Evolutionary conservation across 306 rosid genomes (phyloP).

Genomic region (Rosa chinensis): DNA sequence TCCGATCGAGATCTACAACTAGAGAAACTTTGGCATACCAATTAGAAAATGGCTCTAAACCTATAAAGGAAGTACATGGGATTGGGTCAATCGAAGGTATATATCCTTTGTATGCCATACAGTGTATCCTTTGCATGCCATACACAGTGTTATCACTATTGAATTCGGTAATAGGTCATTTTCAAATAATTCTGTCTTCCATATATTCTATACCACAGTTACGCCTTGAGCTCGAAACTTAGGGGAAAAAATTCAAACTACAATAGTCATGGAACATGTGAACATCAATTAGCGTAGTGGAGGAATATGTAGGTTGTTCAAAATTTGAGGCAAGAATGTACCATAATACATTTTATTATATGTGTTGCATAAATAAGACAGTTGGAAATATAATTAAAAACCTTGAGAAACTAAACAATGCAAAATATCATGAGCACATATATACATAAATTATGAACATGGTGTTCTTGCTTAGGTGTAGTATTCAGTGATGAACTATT

Average conservation of each 20-base stretch:
- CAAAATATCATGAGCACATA: neutral
- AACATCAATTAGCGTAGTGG: neutral
- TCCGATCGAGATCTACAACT: too few relatives aligned
- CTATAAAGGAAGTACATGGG: neutral
- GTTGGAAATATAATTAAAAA: neutral
- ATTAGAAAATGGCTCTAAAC: too few relatives aligned
- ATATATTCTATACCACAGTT: neutral
- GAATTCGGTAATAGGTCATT: neutral
- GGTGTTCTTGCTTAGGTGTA: conserved; percentile 7
- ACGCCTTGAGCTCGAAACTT: neutral
- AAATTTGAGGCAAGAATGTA: conserved; percentile 12
- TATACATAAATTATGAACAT: neutral
- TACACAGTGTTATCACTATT: neutral
- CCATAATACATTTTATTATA: neutral
- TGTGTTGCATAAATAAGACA: neutral
- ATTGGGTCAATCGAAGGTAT: neutral
- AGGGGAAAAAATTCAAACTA: neutral
- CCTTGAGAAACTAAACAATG: neutral
- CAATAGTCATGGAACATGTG: neutral
- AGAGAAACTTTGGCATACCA: too few relatives aligned
- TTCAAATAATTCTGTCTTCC: neutral
- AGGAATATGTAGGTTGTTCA: conserved; percentile 12
- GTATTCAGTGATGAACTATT: conserved; percentile 31
- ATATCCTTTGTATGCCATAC: neutral
- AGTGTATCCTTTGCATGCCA: neutral